Conservation (phyloP, 2,329 filamentous ascomycete species). For the Emmonsiellopsis sp. region DNA sequence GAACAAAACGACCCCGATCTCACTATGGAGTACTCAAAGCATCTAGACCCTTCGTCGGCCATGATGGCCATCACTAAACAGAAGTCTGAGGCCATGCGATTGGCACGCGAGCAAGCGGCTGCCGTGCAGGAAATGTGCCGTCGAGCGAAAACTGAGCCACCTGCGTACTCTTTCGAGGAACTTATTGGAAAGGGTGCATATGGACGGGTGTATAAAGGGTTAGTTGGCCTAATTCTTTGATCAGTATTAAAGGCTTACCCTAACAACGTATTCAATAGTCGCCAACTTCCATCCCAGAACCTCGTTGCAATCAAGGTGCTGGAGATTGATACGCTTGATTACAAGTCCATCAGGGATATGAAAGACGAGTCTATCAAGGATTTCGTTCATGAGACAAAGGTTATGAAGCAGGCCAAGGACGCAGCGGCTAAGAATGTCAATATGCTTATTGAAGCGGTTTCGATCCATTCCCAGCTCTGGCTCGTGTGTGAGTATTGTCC, state of each 20-base stretch:
- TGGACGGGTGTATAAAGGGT: conserved; percentile 43
- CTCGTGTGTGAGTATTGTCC: conserved; percentile 58
- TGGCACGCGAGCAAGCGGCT: conserved; percentile 36
- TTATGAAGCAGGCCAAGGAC: conserved; percentile 53
- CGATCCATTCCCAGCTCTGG: conserved; percentile 56
- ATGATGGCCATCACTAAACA: conserved; percentile 39
- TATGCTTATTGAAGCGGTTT: conserved; percentile 53
- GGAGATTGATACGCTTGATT: conserved; percentile 41
- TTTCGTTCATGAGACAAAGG: conserved; percentile 54
- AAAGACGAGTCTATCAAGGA: conserved; percentile 42
- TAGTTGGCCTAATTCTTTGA: conserved; percentile 6
- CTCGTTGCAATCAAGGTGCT: conserved; percentile 44
- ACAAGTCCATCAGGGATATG: conserved; percentile 35
- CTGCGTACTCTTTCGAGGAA: conserved; percentile 41
- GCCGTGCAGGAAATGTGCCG: conserved; percentile 39
- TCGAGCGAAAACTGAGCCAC: conserved; percentile 33
- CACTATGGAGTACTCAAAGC: conserved; percentile 20
- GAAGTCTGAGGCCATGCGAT: conserved; percentile 38
- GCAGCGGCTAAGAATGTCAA: conserved; percentile 55
- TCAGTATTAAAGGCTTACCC: neutral
- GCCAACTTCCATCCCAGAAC: conserved; percentile 27
- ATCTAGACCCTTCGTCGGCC: conserved; percentile 33
- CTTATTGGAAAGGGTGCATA: conserved; percentile 43
- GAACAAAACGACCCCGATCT: neutral
- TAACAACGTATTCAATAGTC: conserved; percentile 13